Evolutionary conservation across 306 rosid genomes (phyloP).

Genomic region (Prunus persica): Prunus_persica_NCBIv2 NC_034009.1:37968001-37968500

Average conservation of each 20-base stretch:
- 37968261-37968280: conserved; percentile 99
- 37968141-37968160: conserved; percentile 75
- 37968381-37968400: conserved; percentile 12
- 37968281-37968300: conserved; percentile 84
- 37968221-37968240: conserved; percentile 83
- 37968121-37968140: conserved; percentile 82
- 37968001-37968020: neutral
- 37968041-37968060: neutral
- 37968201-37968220: conserved; percentile 96
- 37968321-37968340: conserved; percentile 86
- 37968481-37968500: conserved; percentile 39
- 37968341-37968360: conserved; percentile 87
- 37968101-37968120: conserved; percentile 84
- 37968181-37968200: conserved; percentile 80
- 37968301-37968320: conserved; percentile 77
- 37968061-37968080: conserved; percentile 13
- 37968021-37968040: no score
- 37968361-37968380: conserved; percentile 60
- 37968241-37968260: conserved; percentile 94
- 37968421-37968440: conserved; percentile 25
- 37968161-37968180: conserved; percentile 94
- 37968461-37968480: conserved; percentile 25
- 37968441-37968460: conserved; percentile 11
- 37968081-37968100: conserved; percentile 13
- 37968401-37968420: neutral